Conservation (phyloP, 441 rosid species). For the Bocquillonia castaneifolia region DNA sequence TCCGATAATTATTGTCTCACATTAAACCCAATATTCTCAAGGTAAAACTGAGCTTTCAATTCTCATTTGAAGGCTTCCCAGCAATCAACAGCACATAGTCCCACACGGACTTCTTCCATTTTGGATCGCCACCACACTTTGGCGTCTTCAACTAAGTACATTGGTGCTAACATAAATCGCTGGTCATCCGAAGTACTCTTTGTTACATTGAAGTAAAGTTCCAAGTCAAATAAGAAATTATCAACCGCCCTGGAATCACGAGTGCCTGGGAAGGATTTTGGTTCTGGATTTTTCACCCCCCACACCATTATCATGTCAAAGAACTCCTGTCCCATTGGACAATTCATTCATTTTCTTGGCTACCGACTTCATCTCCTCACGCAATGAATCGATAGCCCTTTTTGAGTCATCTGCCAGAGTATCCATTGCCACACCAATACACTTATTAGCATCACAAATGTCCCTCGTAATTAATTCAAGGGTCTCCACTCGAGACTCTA, state of each 20-base stretch:
- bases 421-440: too few species aligned
- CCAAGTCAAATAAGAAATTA: background rate
- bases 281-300: background rate
- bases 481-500: too few species aligned
- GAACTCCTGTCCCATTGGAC: too few species aligned
- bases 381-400: too few species aligned
- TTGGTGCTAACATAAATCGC: background rate
- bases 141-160: background rate
- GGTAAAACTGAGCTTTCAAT: background rate
- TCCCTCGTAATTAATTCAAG: too few species aligned
- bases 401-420: too few species aligned
- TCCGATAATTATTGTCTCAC: too few species aligned
- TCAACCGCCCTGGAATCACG: background rate
- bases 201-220: background rate
- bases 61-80: background rate
- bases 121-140: background rate
- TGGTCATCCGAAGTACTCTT: background rate
- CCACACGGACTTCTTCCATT: background rate
- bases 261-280: background rate
- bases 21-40: background rate
- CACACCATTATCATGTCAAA: background rate
- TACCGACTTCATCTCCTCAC: too few species aligned
- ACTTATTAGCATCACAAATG: too few species aligned
- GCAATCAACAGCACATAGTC: accelerated
- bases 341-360: too few species aligned